phyloP scores from a whole-genome alignment of 441 rosid genomes.

The Manihot esculenta region DNA sequence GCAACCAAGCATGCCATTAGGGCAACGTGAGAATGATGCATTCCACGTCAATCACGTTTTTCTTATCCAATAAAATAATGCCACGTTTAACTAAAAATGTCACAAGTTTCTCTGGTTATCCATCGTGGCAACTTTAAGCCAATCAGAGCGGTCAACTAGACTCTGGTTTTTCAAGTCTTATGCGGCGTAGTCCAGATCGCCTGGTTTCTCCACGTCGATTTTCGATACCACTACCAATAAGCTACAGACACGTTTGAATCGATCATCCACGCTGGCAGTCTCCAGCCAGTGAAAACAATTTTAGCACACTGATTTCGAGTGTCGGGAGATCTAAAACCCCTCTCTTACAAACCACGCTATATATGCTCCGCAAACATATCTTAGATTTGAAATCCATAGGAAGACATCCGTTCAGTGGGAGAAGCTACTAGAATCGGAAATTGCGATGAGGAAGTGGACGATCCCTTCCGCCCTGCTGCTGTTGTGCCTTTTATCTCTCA shows the following conservation, averaged over 20 bases:
- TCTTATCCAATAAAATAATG: slow-evolving; percentile 14
- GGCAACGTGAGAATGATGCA: too few relatives aligned
- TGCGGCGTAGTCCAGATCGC: slow-evolving; percentile 27
- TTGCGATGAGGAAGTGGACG: slow-evolving; percentile 87
- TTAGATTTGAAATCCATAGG: neutral
- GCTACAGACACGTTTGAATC: slow-evolving; percentile 22
- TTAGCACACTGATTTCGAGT: neutral
- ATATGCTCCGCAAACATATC: too few relatives aligned
- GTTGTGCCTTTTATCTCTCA: slow-evolving; percentile 57
- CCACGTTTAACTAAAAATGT: slow-evolving; percentile 28
- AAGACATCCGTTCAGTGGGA: neutral
- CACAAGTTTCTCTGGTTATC: slow-evolving; percentile 2
- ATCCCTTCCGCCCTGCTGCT: slow-evolving; percentile 74
- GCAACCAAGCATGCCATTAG: too few relatives aligned
- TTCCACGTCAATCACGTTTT: slow-evolving; percentile 21
- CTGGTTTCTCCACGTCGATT: slow-evolving; percentile 52
- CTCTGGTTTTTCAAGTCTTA: slow-evolving; percentile 19
- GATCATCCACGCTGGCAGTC: slow-evolving; percentile 46
- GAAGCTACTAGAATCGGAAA: slow-evolving; percentile 26
- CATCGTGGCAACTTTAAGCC: slow-evolving; percentile 22
- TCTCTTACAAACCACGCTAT: too few relatives aligned
- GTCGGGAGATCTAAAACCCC: slow-evolving; percentile 17
- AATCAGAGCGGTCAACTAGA: slow-evolving; percentile 16
- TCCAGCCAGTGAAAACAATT: slow-evolving; percentile 20
- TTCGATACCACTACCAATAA: slow-evolving; percentile 32